phyloP scores from a whole-genome alignment of 1,284 basidiomycete genomes.

The Meira nashicola region DNA sequence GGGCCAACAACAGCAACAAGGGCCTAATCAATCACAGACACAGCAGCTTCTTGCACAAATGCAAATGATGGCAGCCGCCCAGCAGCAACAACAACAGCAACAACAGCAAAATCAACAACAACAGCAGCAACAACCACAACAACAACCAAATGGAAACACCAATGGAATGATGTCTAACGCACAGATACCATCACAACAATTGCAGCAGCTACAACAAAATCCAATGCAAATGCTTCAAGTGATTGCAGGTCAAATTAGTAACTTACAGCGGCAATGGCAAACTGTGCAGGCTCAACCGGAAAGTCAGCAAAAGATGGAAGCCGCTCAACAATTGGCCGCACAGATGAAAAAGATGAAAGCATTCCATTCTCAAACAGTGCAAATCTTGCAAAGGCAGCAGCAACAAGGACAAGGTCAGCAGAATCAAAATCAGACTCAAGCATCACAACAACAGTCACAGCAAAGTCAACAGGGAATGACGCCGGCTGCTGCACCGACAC shows the following conservation, averaged over 20 bases:
- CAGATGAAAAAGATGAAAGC: conserved; percentile 39
- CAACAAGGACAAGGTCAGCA: background rate
- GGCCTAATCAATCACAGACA: conserved; percentile 14
- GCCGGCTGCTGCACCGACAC: background rate
- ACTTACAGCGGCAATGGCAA: conserved; percentile 45
- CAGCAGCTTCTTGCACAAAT: conserved; percentile 13
- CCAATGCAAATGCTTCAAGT: conserved; percentile 22
- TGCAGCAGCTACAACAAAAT: conserved; percentile 17
- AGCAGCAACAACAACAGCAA: conserved; percentile 13
- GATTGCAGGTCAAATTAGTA: conserved; percentile 28
- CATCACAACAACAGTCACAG: conserved; percentile 9
- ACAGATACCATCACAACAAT: conserved; percentile 1
- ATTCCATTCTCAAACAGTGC: conserved; percentile 25
- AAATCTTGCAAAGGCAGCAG: conserved; percentile 4
- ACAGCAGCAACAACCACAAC: conserved; percentile 16
- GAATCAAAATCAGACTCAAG: conserved; percentile 2
- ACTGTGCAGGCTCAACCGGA: conserved; percentile 38
- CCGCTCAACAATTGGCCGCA: conserved; percentile 32
- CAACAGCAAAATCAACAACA: conserved; percentile 15
- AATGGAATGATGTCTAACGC: background rate
- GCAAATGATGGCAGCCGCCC: conserved; percentile 4
- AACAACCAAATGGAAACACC: conserved; percentile 4
- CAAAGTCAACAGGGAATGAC: conserved; percentile 1
- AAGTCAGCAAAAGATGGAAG: conserved; percentile 34
- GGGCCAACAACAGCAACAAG: conserved; percentile 8